phyloP scores from a whole-genome alignment of 495 filamentous ascomycete genomes.

The Trichoderma virens region DNA sequence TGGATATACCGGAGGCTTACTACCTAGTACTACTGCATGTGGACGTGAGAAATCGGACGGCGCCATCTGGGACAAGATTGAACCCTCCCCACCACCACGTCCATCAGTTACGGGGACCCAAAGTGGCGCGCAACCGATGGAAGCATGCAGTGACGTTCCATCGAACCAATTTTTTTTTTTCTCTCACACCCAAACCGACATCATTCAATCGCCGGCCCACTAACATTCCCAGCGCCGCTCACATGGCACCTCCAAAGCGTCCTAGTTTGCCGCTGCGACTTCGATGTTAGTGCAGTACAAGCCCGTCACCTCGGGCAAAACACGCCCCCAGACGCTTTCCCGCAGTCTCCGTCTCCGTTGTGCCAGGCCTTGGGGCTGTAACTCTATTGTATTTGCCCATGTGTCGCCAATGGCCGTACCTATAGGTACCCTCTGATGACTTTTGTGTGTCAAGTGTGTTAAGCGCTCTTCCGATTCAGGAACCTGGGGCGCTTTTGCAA shows the following conservation, averaged over 20 bases:
- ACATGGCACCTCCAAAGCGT: not conserved
- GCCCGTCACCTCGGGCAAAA: not conserved
- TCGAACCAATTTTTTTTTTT: not conserved
- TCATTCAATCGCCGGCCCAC: not conserved
- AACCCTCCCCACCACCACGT: no score
- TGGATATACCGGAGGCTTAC: no score
- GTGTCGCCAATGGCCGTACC: not conserved
- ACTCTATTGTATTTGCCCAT: not conserved
- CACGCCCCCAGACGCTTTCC: not conserved
- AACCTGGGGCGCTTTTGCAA: not conserved
- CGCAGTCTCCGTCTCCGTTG: not conserved
- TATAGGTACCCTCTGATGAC: not conserved
- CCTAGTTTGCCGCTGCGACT: conserved; percentile 1
- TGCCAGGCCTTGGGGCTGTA: not conserved
- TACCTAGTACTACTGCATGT: no score
- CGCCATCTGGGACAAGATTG: no score
- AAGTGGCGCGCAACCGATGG: conserved; percentile 3
- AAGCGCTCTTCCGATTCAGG: conserved; percentile 9
- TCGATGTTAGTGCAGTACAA: conserved; percentile 1
- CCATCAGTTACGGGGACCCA: not conserved
- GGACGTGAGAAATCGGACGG: no score
- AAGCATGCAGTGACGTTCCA: conserved; percentile 8
- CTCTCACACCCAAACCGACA: not conserved
- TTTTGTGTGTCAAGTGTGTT: not conserved
- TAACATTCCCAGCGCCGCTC: conserved; percentile 1